Evolutionary conservation across 2,329 filamentous ascomycete genomes (phyloP), one percentile per base, ranked within the genome.

Genomic region (Bipolaris bicolor): DNA sequence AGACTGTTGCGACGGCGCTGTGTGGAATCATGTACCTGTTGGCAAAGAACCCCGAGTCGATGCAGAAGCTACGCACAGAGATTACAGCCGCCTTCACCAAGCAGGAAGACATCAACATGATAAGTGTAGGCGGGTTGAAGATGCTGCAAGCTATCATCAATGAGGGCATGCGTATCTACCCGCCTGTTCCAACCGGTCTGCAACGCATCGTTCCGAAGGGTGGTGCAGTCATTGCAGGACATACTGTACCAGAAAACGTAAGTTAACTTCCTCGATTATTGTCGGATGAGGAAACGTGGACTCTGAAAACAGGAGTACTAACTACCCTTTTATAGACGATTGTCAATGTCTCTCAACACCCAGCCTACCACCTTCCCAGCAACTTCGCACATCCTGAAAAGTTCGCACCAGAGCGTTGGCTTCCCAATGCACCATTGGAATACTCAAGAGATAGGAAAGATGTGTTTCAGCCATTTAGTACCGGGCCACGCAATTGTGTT

Each of bases 371-470:
- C 26, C 56, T 53, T 5, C 26, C 61, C 5, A 41, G 13, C 6
- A 69, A 73, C 46, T 74, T 73, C 49, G 49, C 48, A 4, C 41
- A 63, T 10, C 66, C 70, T 9, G 29, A 60, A 1, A 20, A 46
- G 2, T 74, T 68, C 43, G 37, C 50, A 7, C 70, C 66, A 1
- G 66, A 73, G 39, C 61, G 71, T 16, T 73, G 64, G 68, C 58
- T 73, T 9, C 18, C 37, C 9, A 24, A 44, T 2, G 31, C 45
- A 9, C 31, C 51, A 2, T 41, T 52, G 0, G 50, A 61, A n/a
- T 76, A 71, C 39, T 41, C 22, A 1, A 53, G 54, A 2, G 76
- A 78, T 20, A 66, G 65, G 5, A 63, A 61, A 22, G 68, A 69
- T 3, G 69, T 55, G 0, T 64, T 76, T 10, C 66, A 74, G 37